Evolutionary conservation across 176 grass and related monocot species (phyloP).

Genomic region (Zoysia pacifica): DNA sequence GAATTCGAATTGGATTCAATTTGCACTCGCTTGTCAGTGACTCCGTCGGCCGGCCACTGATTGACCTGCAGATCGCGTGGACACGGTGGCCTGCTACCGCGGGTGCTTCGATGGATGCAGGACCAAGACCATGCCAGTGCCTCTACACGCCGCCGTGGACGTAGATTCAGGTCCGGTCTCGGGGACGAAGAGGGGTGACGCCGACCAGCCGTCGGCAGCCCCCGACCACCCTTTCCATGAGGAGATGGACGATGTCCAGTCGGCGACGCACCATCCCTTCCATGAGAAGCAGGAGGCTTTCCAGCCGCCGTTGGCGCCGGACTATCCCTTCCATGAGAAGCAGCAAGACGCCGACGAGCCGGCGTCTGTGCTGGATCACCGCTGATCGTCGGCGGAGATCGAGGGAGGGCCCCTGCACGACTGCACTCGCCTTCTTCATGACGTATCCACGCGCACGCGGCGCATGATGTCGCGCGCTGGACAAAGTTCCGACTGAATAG

Average conservation of each 20-base stretch:
- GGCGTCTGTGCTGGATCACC: background rate
- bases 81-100: slow-evolving; percentile 27
- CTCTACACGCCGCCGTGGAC: slow-evolving; percentile 29
- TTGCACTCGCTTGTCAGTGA: background rate
- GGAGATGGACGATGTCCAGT: background rate
- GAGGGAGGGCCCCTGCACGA: background rate
- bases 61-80: slow-evolving; percentile 22
- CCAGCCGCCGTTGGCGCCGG: background rate
- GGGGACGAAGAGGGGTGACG: background rate
- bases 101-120: slow-evolving; percentile 43
- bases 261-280: background rate
- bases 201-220: background rate
- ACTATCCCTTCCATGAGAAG: background rate
- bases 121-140: slow-evolving; percentile 11
- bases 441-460: background rate
- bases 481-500: background rate
- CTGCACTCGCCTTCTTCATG: too few relatives aligned
- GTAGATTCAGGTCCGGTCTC: background rate
- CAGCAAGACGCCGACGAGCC: background rate
- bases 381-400: background rate
- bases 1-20: background rate
- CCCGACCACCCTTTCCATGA: background rate
- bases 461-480: background rate
- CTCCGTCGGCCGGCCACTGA: background rate
- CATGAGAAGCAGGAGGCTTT: background rate